Conservation (phyloP, 2,329 filamentous ascomycete species). For the Alternaria alternata region DNA sequence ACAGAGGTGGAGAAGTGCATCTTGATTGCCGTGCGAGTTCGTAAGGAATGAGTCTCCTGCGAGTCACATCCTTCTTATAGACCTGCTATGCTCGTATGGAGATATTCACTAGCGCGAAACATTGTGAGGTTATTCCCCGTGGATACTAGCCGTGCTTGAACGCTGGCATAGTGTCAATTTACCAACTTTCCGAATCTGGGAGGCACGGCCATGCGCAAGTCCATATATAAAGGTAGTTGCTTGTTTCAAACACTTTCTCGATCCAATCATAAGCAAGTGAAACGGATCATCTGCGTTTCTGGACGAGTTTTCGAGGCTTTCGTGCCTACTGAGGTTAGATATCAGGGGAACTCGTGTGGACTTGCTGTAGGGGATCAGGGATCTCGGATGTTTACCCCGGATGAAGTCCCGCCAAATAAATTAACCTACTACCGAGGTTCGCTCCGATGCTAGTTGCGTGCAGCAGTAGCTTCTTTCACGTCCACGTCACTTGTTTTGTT, state of each 20-base stretch:
- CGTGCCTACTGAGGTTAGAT: background rate
- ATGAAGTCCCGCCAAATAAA: slow-evolving; percentile 3
- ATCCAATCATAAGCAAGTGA: background rate
- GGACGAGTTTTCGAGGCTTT: background rate
- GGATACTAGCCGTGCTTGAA: slow-evolving; percentile 1
- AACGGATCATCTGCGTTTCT: background rate
- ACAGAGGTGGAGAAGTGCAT: slow-evolving; percentile 17
- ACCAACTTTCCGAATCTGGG: background rate
- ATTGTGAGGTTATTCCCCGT: background rate
- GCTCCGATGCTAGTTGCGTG: background rate
- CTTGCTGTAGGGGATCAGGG: background rate
- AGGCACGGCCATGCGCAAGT: background rate
- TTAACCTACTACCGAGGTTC: slow-evolving; percentile 10
- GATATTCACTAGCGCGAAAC: background rate
- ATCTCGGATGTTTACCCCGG: background rate
- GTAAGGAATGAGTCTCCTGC: background rate
- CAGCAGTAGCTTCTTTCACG: background rate
- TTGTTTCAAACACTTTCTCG: background rate
- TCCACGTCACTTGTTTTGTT: background rate
- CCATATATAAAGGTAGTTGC: background rate
- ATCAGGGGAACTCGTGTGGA: background rate
- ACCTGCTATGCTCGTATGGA: background rate
- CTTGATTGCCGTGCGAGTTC: background rate
- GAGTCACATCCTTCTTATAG: slow-evolving; percentile 2
- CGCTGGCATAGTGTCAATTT: background rate